These are phyloP conservation scores for Themeda triandra DNA, from an alignment of 176 grass and related monocot species.

Conservation along the genomic window DNA sequence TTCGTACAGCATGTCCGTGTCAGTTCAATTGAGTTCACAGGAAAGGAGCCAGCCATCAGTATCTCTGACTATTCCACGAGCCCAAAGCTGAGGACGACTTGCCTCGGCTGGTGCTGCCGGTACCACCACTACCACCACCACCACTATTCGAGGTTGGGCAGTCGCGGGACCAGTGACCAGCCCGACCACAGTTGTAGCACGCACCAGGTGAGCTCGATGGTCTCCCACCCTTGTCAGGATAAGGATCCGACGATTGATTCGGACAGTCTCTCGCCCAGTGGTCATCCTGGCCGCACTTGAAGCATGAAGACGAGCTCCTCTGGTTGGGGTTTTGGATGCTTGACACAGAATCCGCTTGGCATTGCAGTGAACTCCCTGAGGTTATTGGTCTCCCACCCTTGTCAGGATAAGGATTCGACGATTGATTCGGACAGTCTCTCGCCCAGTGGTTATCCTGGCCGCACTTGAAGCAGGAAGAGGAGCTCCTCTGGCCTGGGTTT, in stretches of 20 bases:
- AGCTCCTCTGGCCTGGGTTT: constrained; percentile 33
- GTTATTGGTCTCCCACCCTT: constrained; percentile 37
- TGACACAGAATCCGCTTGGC: no score
- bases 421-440: constrained; percentile 66
- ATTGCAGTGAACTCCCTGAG: constrained; percentile 17
- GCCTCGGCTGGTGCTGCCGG: background rate
- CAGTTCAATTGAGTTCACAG: constrained; percentile 53
- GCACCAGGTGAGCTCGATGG: constrained; percentile 29
- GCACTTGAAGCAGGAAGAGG: constrained; percentile 69
- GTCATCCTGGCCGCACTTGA: constrained; percentile 64
- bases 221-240: constrained; percentile 42
- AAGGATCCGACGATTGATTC: constrained; percentile 50
- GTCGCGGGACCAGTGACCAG: constrained; percentile 68
- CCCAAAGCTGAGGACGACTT: constrained; percentile 44
- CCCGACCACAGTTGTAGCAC: constrained; percentile 70
- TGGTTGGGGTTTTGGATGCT: background rate
- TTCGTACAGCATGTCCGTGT: constrained; percentile 44
- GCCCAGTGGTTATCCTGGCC: constrained; percentile 83
- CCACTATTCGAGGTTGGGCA: constrained; percentile 46
- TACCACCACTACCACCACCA: constrained; percentile 24
- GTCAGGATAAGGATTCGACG: constrained; percentile 40
- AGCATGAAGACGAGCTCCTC: constrained; percentile 61
- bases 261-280: constrained; percentile 85
- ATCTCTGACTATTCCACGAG: constrained; percentile 42
- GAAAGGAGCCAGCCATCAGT: background rate